Conservation (phyloP, 495 filamentous ascomycete species). For the Aspergillus mulundensis region DNA sequence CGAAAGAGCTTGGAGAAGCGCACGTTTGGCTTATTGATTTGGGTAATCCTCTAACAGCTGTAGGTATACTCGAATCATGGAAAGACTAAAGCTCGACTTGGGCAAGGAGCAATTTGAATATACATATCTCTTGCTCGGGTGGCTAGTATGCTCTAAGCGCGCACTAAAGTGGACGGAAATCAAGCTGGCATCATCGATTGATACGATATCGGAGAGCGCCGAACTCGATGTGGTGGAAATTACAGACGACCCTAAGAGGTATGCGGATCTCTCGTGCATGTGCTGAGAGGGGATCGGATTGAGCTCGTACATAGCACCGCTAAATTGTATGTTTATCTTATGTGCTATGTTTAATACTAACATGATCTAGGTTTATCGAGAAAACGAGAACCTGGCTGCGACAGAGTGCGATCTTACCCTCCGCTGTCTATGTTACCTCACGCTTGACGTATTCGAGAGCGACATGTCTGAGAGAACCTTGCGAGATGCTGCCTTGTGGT, state of each 20-base stretch:
- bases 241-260: constrained; percentile 1
- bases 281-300: constrained; percentile 8
- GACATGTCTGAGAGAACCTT: not conserved
- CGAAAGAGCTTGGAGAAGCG: constrained; percentile 1
- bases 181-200: constrained; percentile 1
- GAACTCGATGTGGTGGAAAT: not conserved
- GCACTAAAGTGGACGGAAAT: constrained; percentile 10
- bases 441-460: not conserved
- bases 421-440: constrained; percentile 10
- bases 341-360: not conserved
- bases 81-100: constrained; percentile 5
- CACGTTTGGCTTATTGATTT: not conserved
- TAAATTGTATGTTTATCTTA: not conserved
- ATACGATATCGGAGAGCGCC: not conserved
- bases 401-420: constrained; percentile 12
- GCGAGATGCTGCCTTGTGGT: not conserved
- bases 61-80: constrained; percentile 10
- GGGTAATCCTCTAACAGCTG: not conserved
- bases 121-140: constrained; percentile 7
- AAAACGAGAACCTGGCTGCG: not conserved
- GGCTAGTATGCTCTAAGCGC: constrained; percentile 10
- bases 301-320: constrained; percentile 15
- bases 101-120: not conserved
- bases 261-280: constrained; percentile 10
- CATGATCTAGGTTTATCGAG: not conserved